phyloP scores from a whole-genome alignment of 805 yeast genomes.

The Ogataea allantospora region DNA sequence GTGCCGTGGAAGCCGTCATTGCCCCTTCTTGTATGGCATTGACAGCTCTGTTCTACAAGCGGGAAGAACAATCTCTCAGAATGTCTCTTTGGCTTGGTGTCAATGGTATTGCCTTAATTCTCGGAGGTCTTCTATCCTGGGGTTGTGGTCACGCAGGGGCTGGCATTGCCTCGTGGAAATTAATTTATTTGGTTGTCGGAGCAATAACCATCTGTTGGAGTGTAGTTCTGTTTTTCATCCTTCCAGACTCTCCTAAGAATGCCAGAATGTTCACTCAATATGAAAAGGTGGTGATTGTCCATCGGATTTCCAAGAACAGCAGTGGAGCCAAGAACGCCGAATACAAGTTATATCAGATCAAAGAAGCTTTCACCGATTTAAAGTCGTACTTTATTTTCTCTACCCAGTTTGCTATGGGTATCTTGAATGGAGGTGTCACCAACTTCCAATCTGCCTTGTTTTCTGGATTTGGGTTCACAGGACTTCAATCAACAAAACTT shows the following conservation, averaged over 20 bases:
- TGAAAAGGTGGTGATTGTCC: constrained; percentile 25
- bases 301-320: constrained; percentile 28
- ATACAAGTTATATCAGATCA: constrained; percentile 25
- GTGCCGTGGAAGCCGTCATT: constrained; percentile 36
- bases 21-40: constrained; percentile 34
- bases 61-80: constrained; percentile 35
- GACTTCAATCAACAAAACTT: constrained; percentile 7
- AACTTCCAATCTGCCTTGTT: constrained; percentile 29
- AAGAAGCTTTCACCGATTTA: constrained; percentile 23
- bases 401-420: constrained; percentile 14
- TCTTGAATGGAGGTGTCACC: constrained; percentile 30
- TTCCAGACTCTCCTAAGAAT: constrained; percentile 30
- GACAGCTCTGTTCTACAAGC: constrained; percentile 31
- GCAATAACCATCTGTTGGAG: constrained; percentile 40
- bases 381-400: constrained; percentile 26
- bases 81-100: constrained; percentile 42
- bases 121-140: constrained; percentile 53
- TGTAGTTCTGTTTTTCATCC: constrained; percentile 22
- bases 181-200: constrained; percentile 28
- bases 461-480: constrained; percentile 9
- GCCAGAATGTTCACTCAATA: constrained; percentile 28
- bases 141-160: constrained; percentile 41
- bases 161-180: constrained; percentile 19
- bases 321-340: constrained; percentile 29
- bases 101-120: constrained; percentile 44